Evolutionary conservation across 345 rosid genomes (phyloP), one percentile per base, ranked within the genome.

Genomic region (Ricinus communis): DNA sequence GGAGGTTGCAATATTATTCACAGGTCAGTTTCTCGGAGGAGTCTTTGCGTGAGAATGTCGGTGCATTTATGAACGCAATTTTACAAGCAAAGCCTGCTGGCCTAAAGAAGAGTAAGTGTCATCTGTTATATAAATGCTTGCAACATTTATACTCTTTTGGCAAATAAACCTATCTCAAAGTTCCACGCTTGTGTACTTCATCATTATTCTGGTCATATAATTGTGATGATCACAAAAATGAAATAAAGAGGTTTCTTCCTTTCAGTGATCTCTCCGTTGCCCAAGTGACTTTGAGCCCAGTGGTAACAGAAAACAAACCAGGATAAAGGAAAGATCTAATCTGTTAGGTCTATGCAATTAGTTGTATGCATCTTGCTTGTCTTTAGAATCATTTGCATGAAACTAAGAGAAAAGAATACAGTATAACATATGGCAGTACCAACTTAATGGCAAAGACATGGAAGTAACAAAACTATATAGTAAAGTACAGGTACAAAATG

Each of bases 61-160:
- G 97, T 68, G 99, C 99, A 47, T 90, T 95, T 70, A 89, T 95
- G 87, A 90, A 90, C 71, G 88, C 97, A 31, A 89, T 95, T 81
- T 79, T 95, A 72, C 88, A 77, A 68, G 92, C 99, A 46, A 95
- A 95, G 81, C 99, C 99, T 49, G 88, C 93, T 1, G 99, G 99
- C 70, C 82, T 95, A 71, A 95, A 95, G 83, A 95, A 95, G 84
- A 87, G 99, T 95, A 79, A 81, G 90, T 71, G 11, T 64, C 68
- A 18, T 55, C 18, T 65, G 40, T 51, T 65, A 31, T 65, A 31
- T 76, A 15, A 12, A 66, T 65, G 13, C 19, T 43, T 52, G 22
- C 36, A 8, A 58, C 14, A 51, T 52, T 47, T 7, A 10, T 46
- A 21, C 49, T 52, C 12, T 50, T 28, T 28, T 8, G 22, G 5